Evolutionary conservation across 1,284 basidiomycete species (phyloP).

Genomic region (Apiotrichum brassicae): DNA sequence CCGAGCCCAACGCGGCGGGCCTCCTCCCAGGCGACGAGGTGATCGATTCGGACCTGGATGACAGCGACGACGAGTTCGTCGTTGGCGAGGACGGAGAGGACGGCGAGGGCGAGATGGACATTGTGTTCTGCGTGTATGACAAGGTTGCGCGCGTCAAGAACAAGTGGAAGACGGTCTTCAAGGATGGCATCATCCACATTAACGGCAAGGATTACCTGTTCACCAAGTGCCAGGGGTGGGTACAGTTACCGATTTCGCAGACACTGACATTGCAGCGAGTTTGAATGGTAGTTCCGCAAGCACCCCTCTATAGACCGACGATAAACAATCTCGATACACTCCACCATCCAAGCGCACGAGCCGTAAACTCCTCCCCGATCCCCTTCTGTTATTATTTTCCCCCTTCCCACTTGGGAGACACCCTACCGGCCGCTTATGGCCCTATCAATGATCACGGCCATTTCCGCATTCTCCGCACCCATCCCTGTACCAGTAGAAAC

Average conservation of each 20-base stretch:
- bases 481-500: conserved; percentile 16
- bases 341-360: too few species aligned
- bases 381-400: too few species aligned
- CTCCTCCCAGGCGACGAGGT: conserved; percentile 59
- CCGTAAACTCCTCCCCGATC: not conserved
- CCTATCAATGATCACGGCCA: too few species aligned
- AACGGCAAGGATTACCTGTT: conserved; percentile 98
- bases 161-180: conserved; percentile 99
- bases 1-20: conserved; percentile 46
- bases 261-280: conserved; percentile 25
- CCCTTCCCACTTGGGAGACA: too few species aligned
- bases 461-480: conserved; percentile 3
- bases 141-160: conserved; percentile 99
- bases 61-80: conserved; percentile 66
- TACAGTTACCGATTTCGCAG: not conserved
- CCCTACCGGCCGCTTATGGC: too few species aligned
- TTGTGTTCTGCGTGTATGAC: conserved; percentile 97
- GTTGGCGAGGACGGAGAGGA: conserved; percentile 47
- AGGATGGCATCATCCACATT: conserved; percentile 96
- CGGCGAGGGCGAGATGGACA: conserved; percentile 60
- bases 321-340: too few species aligned
- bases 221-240: conserved; percentile 69
- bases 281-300: conserved; percentile 37
- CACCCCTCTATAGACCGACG: too few species aligned
- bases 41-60: conserved; percentile 94